Percentiles rank a stretch among this genome's conserved stretches.
Conservation (phyloP, 2,329 filamentous ascomycete genomes). For the Phyllosticta citrichinensis region DNA sequence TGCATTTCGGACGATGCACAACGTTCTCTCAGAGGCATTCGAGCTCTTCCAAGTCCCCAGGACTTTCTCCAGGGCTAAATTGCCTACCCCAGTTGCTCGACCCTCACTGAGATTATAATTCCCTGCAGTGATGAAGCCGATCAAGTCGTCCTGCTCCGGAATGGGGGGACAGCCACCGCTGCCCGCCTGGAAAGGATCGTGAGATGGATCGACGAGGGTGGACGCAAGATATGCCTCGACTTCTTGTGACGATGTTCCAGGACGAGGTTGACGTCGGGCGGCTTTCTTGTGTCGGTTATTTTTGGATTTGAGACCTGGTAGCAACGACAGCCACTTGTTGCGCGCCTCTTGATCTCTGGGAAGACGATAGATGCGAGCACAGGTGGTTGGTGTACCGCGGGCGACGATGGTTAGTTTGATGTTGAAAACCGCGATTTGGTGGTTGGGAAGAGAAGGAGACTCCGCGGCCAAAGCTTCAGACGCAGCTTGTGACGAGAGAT, state of each 20-base stretch:
- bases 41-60: slow-evolving; percentile 33
- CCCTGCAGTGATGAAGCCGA: slow-evolving; percentile 85
- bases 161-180: slow-evolving; percentile 50
- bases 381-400: slow-evolving; percentile 59
- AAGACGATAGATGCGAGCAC: slow-evolving; percentile 79
- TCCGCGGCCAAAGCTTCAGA: background rate
- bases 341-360: slow-evolving; percentile 52
- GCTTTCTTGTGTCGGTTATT: slow-evolving; percentile 12
- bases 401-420: slow-evolving; percentile 57
- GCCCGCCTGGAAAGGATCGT: slow-evolving; percentile 13
- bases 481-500: background rate
- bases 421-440: slow-evolving; percentile 37
- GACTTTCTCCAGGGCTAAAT: slow-evolving; percentile 52
- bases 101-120: slow-evolving; percentile 73
- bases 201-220: slow-evolving; percentile 30
- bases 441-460: background rate
- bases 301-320: slow-evolving; percentile 23
- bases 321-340: slow-evolving; percentile 59
- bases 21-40: slow-evolving; percentile 24
- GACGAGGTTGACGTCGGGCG: slow-evolving; percentile 17
- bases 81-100: slow-evolving; percentile 64
- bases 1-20: slow-evolving; percentile 74
- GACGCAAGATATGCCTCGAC: slow-evolving; percentile 40
- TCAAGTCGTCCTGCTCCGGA: slow-evolving; percentile 64
- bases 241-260: slow-evolving; percentile 33